Evolutionary conservation across 306 rosid genomes (phyloP).

Genomic region (Vigna mungo): DNA sequence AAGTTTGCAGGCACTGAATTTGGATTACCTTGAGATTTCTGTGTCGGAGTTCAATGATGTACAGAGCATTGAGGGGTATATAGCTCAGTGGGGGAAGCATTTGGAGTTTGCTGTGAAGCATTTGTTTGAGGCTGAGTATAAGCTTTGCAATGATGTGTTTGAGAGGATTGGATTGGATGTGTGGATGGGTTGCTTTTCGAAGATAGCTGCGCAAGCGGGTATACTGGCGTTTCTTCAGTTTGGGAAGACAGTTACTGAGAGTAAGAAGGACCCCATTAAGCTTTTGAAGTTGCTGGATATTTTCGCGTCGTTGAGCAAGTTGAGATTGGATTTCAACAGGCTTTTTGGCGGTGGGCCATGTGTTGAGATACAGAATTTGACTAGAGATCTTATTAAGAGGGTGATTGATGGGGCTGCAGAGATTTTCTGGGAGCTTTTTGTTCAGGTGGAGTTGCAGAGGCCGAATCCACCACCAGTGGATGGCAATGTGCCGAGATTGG

Average conservation of each 20-base stretch:
- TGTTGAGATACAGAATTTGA: constrained; percentile 85
- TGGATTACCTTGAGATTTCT: constrained; percentile 95
- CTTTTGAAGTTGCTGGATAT: constrained; percentile 91
- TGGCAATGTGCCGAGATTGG: constrained; percentile 82
- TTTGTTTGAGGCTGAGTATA: constrained; percentile 94
- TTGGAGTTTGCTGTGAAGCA: constrained; percentile 99
- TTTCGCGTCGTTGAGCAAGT: constrained; percentile 88
- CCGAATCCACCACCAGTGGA: constrained; percentile 84
- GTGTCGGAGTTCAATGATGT: constrained; percentile 92
- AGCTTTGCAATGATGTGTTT: constrained; percentile 94
- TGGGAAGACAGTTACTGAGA: constrained; percentile 92
- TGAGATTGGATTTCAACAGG: constrained; percentile 93
- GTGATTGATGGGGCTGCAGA: constrained; percentile 94
- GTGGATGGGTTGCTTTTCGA: constrained; percentile 97
- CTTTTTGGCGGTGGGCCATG: constrained; percentile 93
- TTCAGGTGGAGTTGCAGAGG: constrained; percentile 90
- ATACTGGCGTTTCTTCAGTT: constrained; percentile 95
- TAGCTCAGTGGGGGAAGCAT: constrained; percentile 96
- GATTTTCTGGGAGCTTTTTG: constrained; percentile 91
- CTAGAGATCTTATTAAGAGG: constrained; percentile 95
- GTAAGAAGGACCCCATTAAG: constrained; percentile 96
- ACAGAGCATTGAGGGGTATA: constrained; percentile 90
- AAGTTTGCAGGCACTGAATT: constrained; percentile 84
- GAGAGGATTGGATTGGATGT: constrained; percentile 89
- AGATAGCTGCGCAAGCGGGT: constrained; percentile 96